Base-by-base conservation (phyloP, 2,329 filamentous ascomycete species). In the Alternaria ventricosa region DNA sequence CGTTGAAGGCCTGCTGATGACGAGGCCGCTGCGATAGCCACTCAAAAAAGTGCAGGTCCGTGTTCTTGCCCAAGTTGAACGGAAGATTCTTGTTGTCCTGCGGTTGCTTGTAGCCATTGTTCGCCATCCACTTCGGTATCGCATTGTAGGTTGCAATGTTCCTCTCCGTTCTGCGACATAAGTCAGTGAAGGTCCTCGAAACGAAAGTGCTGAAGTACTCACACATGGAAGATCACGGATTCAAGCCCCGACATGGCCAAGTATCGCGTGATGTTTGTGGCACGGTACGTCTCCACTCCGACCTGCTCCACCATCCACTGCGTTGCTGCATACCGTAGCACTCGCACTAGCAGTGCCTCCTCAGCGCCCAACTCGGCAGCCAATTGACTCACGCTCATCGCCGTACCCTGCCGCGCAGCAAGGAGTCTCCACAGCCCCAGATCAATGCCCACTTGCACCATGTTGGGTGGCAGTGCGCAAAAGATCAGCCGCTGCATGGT, bases 241-340 rank as follows among this genome's bases (percentile, higher is more conserved):
- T 61, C 58, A 6, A 61, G 18, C 13, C 58, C 58, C 15, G 58
- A 51, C 58, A 61, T 61, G 20, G 53, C 49, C 1, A 61, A 5
- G 11, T 61, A 43, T 22, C 28, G 58, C 15, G 58, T 61, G 13
- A 61, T 50, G 18, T 23, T 51, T 2, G 58, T 61, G 2, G 53
- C 58, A 18, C 58, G 45, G 44, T 50, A 61, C 22, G 18, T 51
- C n/a, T 57, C 58, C 18, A 57, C 13, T 27, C 45, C 45, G 18
- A 61, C 58, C 36, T 51, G 58, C 45, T 61, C 58, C 33, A 61
- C 58, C 58, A 57, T 61, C 58, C 58, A 61, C 18, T 61, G 58
- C 11, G 58, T 57, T 13, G 58, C 58, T 2, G 58, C 58, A 11
- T 56, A 61, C 3, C 58, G 53, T 15, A 61, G 6, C 18, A 61